phyloP scores from a whole-genome alignment of 2,329 filamentous ascomycete species.

The Eurotiales sp. region DNA sequence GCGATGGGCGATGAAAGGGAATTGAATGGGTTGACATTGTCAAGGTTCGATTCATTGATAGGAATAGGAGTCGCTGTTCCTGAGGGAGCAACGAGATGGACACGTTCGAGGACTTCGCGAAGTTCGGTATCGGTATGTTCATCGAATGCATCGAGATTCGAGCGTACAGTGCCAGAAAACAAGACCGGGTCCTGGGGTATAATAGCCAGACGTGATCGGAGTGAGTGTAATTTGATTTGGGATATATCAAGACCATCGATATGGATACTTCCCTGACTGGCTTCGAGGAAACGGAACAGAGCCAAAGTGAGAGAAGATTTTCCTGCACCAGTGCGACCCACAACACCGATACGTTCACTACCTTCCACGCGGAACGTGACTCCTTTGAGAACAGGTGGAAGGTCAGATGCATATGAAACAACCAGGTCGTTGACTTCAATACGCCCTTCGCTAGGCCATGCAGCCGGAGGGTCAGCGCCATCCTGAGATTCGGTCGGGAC shows the following conservation, averaged over 20 bases:
- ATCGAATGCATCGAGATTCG: conserved; percentile 73
- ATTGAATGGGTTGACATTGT: conserved; percentile 57
- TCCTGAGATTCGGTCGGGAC: conserved; percentile 64
- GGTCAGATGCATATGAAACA: conserved; percentile 66
- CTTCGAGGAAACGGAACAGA: conserved; percentile 73
- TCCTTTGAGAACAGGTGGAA: conserved; percentile 67
- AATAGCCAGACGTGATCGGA: conserved; percentile 72
- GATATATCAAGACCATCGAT: conserved; percentile 75
- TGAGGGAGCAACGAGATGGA: conserved; percentile 58
- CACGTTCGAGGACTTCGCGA: conserved; percentile 64
- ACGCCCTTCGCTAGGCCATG: conserved; percentile 71
- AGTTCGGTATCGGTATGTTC: conserved; percentile 66
- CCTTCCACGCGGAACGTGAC: conserved; percentile 63
- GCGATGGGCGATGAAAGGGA: conserved; percentile 62
- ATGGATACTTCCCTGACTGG: conserved; percentile 59
- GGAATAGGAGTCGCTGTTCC: not conserved
- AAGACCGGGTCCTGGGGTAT: conserved; percentile 81
- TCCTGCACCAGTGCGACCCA: conserved; percentile 73
- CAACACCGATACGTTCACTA: conserved; percentile 70
- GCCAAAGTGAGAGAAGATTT: conserved; percentile 74
- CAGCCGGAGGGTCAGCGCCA: conserved; percentile 60
- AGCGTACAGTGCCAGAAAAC: conserved; percentile 73
- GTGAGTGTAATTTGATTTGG: conserved; percentile 64
- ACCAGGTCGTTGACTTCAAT: conserved; percentile 71
- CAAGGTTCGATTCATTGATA: too few relatives aligned